Conservation (phyloP, 352 stramenopile species). For the Phytophthora sp. region DNA sequence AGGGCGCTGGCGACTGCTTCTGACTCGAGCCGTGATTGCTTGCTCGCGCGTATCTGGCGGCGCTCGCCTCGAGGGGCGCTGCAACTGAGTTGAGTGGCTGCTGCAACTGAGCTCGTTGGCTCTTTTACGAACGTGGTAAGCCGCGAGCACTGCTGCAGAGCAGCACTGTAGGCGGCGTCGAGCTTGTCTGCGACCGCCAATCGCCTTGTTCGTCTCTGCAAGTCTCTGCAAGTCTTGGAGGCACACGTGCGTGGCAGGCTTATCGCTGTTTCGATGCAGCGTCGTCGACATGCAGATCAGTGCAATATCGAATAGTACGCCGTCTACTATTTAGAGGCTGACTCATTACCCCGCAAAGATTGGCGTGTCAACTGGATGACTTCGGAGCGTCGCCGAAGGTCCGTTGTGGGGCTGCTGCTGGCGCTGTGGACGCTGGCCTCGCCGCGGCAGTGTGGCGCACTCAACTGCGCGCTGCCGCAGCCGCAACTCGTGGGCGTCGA, state of each 20-base stretch:
- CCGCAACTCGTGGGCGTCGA: slow-evolving; percentile 31
- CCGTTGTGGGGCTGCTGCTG: neutral
- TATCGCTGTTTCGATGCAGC: too few relatives aligned
- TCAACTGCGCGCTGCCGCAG: slow-evolving; percentile 37
- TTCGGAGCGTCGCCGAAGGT: neutral
- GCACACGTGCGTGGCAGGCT: too few relatives aligned
- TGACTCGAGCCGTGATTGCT: neutral
- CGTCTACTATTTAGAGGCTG: too few relatives aligned
- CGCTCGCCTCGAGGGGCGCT: neutral
- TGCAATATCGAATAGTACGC: too few relatives aligned
- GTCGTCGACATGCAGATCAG: too few relatives aligned
- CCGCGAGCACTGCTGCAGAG: neutral
- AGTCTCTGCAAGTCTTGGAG: too few relatives aligned
- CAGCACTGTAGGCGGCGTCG: neutral
- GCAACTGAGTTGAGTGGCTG: neutral
- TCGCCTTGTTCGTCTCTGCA: too few relatives aligned
- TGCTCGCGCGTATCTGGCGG: too few relatives aligned
- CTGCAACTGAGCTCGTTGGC: neutral
- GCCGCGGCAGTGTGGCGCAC: neutral
- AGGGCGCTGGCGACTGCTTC: neutral
- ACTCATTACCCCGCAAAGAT: too few relatives aligned
- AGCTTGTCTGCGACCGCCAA: too few relatives aligned
- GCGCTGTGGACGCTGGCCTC: neutral
- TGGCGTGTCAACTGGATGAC: slow-evolving; percentile 14
- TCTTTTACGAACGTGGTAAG: slow-evolving; percentile 5